These are phyloP conservation scores for Pyrus bretschneideri DNA, from an alignment of 306 rosid genomes.

Conservation along the genomic window DNA sequence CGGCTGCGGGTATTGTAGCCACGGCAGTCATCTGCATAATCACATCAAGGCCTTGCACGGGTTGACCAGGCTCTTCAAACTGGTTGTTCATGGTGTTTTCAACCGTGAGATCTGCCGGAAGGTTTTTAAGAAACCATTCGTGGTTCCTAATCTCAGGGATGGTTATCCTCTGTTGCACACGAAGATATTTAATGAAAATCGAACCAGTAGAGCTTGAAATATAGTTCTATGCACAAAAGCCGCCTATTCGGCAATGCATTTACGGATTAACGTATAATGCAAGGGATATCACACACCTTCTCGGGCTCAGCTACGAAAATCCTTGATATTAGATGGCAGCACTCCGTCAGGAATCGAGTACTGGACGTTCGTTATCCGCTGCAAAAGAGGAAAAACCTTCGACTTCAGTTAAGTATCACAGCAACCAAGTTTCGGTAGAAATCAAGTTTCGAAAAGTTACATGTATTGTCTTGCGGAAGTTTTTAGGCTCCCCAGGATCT, in stretches of 20 bases:
- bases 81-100: constrained; percentile 42
- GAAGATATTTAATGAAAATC: constrained; percentile 1
- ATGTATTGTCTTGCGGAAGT: not conserved
- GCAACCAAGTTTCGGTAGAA: not conserved
- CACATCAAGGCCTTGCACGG: constrained; percentile 73
- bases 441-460: not conserved
- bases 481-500: constrained; percentile 94
- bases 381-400: constrained; percentile 27
- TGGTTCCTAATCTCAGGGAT: constrained; percentile 81
- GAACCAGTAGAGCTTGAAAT: not conserved
- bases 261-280: too few species aligned
- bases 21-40: constrained; percentile 85
- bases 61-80: constrained; percentile 84
- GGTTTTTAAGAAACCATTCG: constrained; percentile 89
- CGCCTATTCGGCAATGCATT: not conserved
- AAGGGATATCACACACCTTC: constrained; percentile 31
- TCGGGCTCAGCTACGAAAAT: constrained; percentile 86
- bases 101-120: constrained; percentile 76
- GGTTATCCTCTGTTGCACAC: constrained; percentile 66
- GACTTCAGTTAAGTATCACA: constrained; percentile 10
- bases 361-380: constrained; percentile 84
- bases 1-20: constrained; percentile 81
- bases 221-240: not conserved
- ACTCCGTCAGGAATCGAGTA: too few species aligned
- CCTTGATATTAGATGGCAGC: constrained; percentile 15